Base-by-base conservation (phyloP, 371 early-diverging fungal species). In the Syncephalastrum racemosum region DNA sequence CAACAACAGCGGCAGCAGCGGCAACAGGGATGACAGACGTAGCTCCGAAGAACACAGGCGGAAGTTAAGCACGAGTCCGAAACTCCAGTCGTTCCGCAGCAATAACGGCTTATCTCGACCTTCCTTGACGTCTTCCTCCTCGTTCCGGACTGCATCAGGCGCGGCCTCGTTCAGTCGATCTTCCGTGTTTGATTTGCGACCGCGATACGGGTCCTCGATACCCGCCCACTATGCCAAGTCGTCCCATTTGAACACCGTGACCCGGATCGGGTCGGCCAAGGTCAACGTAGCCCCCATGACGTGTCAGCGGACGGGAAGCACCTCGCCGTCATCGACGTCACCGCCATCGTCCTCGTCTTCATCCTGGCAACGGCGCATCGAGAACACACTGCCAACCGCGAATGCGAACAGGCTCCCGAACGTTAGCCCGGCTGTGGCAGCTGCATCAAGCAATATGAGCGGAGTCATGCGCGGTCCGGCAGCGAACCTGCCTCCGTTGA, bases 251-350 rank as follows among this genome's bases (percentile, higher is more conserved):
- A 60, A 50, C 44, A 59, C 53, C 0, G 47, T 53, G 5, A 49
- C 54, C 23, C 47, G 49, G 41, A 31, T 56, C 12, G 56, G 25
- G 22, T 51, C 58, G 18, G 46, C 63, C 27, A 62, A 62, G 46
- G 53, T 73, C 23, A 72, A 76, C 52, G 57, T 70, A 18, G 76
- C 76, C 20, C 73, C 73, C 4, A 64, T 56, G 24, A 67, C 68
- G 8, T 40, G 31, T 23, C 52, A 19, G 16, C 14, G 48, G 45
- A 57, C 7, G 24, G n/a, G n/a, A 43, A 36, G 22, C 36, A 45
- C 36, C 24, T 44, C 31, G 48, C 48, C 15, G 24, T 45, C 24
- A 7, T 49, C 40, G 51, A 46, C 15, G 36, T 31, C 36, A 8
- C 36, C 36, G 8, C 36, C 36, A 0, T 31, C 36, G 10, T 31